These are phyloP conservation scores for Parietaria judaica DNA, from an alignment of 306 rosid species.

Conservation along the genomic window DNA sequence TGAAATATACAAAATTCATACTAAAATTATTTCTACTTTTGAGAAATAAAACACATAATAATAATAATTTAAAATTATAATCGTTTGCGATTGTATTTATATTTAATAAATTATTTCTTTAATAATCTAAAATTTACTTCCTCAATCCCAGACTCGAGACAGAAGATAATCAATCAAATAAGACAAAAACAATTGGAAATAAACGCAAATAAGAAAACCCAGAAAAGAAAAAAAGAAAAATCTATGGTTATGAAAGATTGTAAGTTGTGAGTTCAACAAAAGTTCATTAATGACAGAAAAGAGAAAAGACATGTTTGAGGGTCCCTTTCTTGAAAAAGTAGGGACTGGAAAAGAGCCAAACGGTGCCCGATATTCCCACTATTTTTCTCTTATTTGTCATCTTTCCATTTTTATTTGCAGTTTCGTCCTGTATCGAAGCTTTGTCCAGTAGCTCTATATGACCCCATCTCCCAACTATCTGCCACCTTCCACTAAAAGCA, in stretches of 20 bases:
- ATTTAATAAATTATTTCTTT: too few relatives aligned
- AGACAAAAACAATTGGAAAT: too few relatives aligned
- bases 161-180: too few relatives aligned
- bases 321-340: slow-evolving; percentile 15
- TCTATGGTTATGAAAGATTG: slow-evolving; percentile 11
- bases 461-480: slow-evolving; percentile 5
- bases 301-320: not conserved
- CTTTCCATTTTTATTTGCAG: slow-evolving; percentile 1
- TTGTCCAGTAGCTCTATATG: slow-evolving; percentile 1
- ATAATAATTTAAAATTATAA: too few relatives aligned
- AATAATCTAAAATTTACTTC: too few relatives aligned
- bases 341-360: slow-evolving; percentile 4
- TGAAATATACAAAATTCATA: too few relatives aligned
- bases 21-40: too few relatives aligned
- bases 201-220: too few relatives aligned
- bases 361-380: slow-evolving; percentile 12
- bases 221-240: slow-evolving; percentile 4
- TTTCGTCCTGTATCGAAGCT: not conserved
- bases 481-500: slow-evolving; percentile 13
- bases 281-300: not conserved
- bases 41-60: too few relatives aligned
- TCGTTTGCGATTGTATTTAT: too few relatives aligned
- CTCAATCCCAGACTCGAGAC: too few relatives aligned
- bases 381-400: not conserved
- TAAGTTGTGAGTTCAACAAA: slow-evolving; percentile 3